These are phyloP conservation scores for Phytophthora constricta DNA, from an alignment of 352 stramenopile genomes.

Conservation along the genomic window DNA sequence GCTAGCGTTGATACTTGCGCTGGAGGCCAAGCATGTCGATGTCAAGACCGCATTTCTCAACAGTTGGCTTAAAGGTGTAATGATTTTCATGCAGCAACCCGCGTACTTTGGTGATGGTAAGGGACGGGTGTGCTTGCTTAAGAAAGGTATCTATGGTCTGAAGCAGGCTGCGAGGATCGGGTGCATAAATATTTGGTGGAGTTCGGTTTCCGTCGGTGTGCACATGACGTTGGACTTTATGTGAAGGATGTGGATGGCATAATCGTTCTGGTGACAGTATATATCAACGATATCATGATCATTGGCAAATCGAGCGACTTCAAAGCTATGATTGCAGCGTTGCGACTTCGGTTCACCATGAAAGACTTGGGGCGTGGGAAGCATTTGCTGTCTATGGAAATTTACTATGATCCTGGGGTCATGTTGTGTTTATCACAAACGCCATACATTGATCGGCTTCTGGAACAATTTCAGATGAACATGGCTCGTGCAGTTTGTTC, in stretches of 20 bases:
- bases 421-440: not conserved
- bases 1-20: not conserved
- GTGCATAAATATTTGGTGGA: not conserved
- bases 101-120: conserved; percentile 1
- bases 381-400: conserved; percentile 7
- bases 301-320: conserved; percentile 3
- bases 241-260: conserved; percentile 2
- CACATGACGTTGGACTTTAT: conserved; percentile 8
- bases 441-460: not conserved
- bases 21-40: conserved; percentile 4
- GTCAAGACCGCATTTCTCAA: conserved; percentile 13
- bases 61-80: not conserved
- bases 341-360: not conserved
- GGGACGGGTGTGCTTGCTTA: conserved; percentile 2
- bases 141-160: conserved; percentile 3
- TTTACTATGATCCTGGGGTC: not conserved
- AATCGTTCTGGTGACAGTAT: conserved; percentile 8
- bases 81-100: conserved; percentile 17
- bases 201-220: not conserved
- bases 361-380: conserved; percentile 6
- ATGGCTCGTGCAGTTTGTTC: not conserved
- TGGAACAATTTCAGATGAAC: conserved; percentile 6
- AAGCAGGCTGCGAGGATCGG: conserved; percentile 4
- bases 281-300: conserved; percentile 12
- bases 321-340: not conserved